Conservation (phyloP, 306 rosid species). For the Mucuna pruriens region DNA sequence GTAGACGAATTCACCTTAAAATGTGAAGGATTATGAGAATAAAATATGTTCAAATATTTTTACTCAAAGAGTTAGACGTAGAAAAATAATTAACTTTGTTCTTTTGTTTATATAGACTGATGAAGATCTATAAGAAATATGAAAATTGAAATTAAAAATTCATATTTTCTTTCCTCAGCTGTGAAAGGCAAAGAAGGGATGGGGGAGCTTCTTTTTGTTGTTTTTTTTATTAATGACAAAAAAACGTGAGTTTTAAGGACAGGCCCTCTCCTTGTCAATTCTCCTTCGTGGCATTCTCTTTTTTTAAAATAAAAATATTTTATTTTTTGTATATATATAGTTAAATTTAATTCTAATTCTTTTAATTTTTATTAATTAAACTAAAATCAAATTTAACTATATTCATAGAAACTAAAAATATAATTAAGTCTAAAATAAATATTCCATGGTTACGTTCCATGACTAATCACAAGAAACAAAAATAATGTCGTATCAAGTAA, state of each 20-base stretch:
- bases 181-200: not conserved
- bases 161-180: not conserved
- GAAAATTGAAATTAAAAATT: not conserved
- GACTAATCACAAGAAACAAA: not conserved
- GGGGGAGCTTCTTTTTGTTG: not conserved
- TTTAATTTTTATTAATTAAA: too few relatives aligned
- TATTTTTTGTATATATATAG: too few relatives aligned
- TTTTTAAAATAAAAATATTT: too few relatives aligned
- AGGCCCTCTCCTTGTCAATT: not conserved
- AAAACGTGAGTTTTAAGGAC: not conserved
- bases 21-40: not conserved
- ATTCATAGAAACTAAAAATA: too few relatives aligned
- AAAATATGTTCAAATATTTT: not conserved
- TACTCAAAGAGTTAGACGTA: not conserved
- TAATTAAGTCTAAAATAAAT: too few relatives aligned
- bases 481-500: not conserved
- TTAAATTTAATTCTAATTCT: too few relatives aligned
- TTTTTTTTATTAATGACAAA: not conserved
- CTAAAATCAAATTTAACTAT: too few relatives aligned
- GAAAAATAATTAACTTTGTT: not conserved
- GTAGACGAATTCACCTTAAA: not conserved
- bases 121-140: not conserved
- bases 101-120: not conserved
- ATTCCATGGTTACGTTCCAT: too few relatives aligned
- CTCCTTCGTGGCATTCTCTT: not conserved